Base-by-base conservation (phyloP, 108 stramenopile species). In the Cylindrotheca fusiformis region DNA sequence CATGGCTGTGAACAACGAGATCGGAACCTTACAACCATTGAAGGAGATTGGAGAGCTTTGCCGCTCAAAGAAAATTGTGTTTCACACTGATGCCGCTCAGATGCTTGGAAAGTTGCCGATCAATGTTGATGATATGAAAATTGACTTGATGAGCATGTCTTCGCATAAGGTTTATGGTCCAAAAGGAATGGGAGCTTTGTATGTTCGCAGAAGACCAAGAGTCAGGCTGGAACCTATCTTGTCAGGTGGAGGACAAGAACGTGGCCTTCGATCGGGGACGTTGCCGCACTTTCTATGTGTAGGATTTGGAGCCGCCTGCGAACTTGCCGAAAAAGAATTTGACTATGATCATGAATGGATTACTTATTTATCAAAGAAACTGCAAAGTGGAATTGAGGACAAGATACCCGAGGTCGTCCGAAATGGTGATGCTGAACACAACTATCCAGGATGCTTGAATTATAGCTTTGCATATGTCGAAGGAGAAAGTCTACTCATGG, bases 1-100 rank as follows among this genome's bases (percentile, higher is more conserved):
- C 59, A 98, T 99, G 99, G 97, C 96, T 10, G 97, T 99, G 49
- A 99, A 99, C 85, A 99, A 99, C 78, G 99, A 99, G 80, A 99
- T 98, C 71, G 99, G 99, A 12, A 97, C 97, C 26, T 60, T 97
- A 22, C 99, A 98, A 70, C 96, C 97, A 0, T 63, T 98, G 23
- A 69, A 93, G 78, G 97, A 97, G 63, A 98, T 99, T 65, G 97
- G 97, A 12, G 80, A 80, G 61, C 63, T 99, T 26, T 98, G 97
- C 71, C 80, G 95, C 6, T 81, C 71, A 44, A 91, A 86, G 55
- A 97, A 97, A 71, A 89, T 95, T 62, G 83, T 97, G 68, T 99
- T 99, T 76, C 99, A 99, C 78, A 85, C 88, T 26, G 99, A 99
- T 86, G 93, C 95, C 32, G 99, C 99, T 18, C 99, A 98, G 74